phyloP scores from a whole-genome alignment of 2,329 filamentous ascomycete species.

The Trichoderma polysporum region DNA sequence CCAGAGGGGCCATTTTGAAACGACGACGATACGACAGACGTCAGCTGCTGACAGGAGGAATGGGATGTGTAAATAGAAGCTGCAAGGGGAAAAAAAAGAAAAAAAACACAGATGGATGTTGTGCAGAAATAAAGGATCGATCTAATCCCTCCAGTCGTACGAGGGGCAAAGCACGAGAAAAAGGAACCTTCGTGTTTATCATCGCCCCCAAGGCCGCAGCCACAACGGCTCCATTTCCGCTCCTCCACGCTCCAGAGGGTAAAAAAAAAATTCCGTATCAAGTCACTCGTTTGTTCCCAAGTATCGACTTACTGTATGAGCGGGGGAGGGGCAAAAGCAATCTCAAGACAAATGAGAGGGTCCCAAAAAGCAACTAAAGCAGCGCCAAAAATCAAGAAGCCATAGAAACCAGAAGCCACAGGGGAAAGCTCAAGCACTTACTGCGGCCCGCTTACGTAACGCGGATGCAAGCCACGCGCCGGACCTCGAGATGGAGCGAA shows the following conservation, averaged over 20 bases:
- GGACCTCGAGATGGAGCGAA: constrained; percentile 17
- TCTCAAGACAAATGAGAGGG: not conserved
- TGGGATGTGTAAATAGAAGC: not conserved
- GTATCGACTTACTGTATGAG: not conserved
- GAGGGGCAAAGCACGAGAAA: not conserved
- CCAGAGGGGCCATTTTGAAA: constrained; percentile 41
- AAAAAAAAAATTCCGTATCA: not conserved
- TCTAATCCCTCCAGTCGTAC: not conserved
- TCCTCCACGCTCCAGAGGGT: not conserved
- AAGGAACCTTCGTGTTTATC: not conserved
- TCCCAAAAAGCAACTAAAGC: not conserved
- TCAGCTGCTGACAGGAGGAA: constrained; percentile 14
- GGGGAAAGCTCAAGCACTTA: not conserved
- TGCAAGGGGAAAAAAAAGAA: no score
- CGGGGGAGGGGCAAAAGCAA: constrained; percentile 10
- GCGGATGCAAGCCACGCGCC: not conserved
- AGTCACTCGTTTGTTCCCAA: not conserved
- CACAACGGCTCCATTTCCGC: constrained; percentile 13
- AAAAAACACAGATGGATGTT: not conserved
- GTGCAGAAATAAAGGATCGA: constrained; percentile 13
- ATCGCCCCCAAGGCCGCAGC: not conserved
- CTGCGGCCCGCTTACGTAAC: not conserved
- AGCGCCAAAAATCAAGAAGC: not conserved
- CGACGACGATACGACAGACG: not conserved
- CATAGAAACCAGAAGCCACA: not conserved